Evolutionary conservation across 1,139 yeast genomes (phyloP), one percentile per base, ranked within the genome.

Genomic region (Pichia cactophila): DNA sequence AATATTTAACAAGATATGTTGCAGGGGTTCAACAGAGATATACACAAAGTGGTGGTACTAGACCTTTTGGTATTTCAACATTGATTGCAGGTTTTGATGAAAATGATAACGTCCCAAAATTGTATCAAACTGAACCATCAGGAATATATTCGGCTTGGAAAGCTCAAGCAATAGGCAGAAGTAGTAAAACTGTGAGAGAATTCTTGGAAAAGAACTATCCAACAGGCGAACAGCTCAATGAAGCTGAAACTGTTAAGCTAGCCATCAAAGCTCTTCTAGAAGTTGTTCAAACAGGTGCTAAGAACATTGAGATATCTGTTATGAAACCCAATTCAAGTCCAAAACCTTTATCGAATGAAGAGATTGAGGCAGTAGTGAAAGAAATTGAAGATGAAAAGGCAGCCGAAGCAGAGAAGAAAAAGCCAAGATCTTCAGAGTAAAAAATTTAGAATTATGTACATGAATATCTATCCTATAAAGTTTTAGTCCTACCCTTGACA

Each of bases 121-220:
- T 94, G 60, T 92, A 84, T 69, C 95, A 87, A 69, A 92, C 98
- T 20, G 99, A 92, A 67, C 98, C 98, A 43, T 86, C 96, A 43
- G 99, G 99, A 31, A 94, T 92, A 57, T 92, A 85, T 66, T 88
- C 95, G 50, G 96, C 97, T n/a, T 92, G 98, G 98, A 88, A 90
- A 68, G 97, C 98, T 23, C 94, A 88, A 66, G 90, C 98, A 26
- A 92, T 94, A 65, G 99, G 99, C 50, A 82, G 96, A 64, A 86
- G 95, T 53, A 80, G 95, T 54, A 92, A 92, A 68, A 92, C 97
- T 1, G 97, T 94, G 35, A 83, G 95, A 59, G 98, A 94, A 67
- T 86, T 90, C 61, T 77, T 92, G 67, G 99, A 94, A 68, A 90
- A 89, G 71, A 86, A 88, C 62, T 90, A 86, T 69, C 78, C 77